Conservation (phyloP, 306 rosid species). For the Benincasa hispida region DNA sequence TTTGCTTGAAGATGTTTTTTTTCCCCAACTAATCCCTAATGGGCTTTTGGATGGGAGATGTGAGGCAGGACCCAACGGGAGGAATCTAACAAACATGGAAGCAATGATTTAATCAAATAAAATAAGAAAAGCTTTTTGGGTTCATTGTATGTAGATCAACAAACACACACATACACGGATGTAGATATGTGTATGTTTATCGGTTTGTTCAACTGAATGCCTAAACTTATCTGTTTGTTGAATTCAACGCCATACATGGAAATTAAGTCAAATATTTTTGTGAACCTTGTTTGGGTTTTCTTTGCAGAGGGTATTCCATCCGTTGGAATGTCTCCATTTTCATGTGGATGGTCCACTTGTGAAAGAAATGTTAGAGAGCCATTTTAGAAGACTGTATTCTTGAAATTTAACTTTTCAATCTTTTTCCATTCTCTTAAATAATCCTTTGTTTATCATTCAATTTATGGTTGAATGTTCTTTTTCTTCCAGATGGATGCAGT, state of each 20-base stretch:
- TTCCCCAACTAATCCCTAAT: background rate
- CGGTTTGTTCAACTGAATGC: background rate
- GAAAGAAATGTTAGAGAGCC: conserved; percentile 47
- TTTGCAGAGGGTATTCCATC: conserved; percentile 89
- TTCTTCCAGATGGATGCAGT: conserved; percentile 50
- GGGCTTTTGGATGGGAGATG: background rate
- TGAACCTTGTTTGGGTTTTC: conserved; percentile 11
- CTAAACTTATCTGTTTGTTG: background rate
- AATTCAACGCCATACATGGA: background rate
- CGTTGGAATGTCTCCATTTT: conserved; percentile 80
- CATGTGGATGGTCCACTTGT: conserved; percentile 80
- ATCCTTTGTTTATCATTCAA: background rate
- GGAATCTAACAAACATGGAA: background rate
- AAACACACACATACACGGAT: background rate
- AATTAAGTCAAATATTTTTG: background rate
- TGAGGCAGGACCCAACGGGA: background rate
- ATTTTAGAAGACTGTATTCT: conserved; percentile 1
- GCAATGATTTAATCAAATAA: background rate
- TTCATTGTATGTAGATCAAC: background rate
- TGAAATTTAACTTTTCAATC: background rate
- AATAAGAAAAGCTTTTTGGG: background rate
- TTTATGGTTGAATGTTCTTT: conserved; percentile 3
- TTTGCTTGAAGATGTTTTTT: background rate
- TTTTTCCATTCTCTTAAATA: conserved; percentile 1
- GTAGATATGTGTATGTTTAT: background rate